Evolutionary conservation across 2,329 filamentous ascomycete species (phyloP).

Genomic region (Apiospora sp.): DNA sequence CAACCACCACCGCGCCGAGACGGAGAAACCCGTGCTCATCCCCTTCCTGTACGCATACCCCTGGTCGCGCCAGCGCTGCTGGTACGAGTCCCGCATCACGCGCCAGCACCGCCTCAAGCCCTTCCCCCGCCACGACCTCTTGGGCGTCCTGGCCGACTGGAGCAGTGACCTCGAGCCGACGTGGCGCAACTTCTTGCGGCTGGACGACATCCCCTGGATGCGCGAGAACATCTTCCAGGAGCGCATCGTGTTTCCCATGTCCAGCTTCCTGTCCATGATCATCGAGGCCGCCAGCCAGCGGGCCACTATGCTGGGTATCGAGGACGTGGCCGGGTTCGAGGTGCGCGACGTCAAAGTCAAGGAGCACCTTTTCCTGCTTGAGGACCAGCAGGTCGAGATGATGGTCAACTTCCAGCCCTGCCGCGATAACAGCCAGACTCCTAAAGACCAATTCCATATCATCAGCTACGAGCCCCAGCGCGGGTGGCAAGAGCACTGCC

Average conservation of each 20-base stretch:
- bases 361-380: constrained; percentile 44
- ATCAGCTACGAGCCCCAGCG: constrained; percentile 38
- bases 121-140: constrained; percentile 44
- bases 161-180: constrained; percentile 46
- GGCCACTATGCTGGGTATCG: constrained; percentile 38
- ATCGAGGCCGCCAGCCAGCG: constrained; percentile 36
- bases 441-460: constrained; percentile 42
- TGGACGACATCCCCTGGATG: constrained; percentile 53
- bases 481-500: constrained; percentile 42
- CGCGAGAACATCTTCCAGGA: constrained; percentile 57
- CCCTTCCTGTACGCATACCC: constrained; percentile 41
- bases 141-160: constrained; percentile 44
- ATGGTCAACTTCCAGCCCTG: constrained; percentile 44
- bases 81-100: constrained; percentile 42
- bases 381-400: constrained; percentile 46
- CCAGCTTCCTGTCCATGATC: constrained; percentile 52
- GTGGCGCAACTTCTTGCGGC: constrained; percentile 48
- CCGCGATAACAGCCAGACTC: constrained; percentile 34
- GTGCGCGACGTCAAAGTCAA: constrained; percentile 47
- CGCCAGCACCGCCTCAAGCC: constrained; percentile 43
- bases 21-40: constrained; percentile 29
- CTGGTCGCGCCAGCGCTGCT: constrained; percentile 43
- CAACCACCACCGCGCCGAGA: constrained; percentile 39
- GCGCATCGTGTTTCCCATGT: constrained; percentile 54
- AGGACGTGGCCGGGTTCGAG: constrained; percentile 42